Evolutionary conservation across 2,329 filamentous ascomycete species (phyloP).

Genomic region (Aspergillus versicolor): DNA sequence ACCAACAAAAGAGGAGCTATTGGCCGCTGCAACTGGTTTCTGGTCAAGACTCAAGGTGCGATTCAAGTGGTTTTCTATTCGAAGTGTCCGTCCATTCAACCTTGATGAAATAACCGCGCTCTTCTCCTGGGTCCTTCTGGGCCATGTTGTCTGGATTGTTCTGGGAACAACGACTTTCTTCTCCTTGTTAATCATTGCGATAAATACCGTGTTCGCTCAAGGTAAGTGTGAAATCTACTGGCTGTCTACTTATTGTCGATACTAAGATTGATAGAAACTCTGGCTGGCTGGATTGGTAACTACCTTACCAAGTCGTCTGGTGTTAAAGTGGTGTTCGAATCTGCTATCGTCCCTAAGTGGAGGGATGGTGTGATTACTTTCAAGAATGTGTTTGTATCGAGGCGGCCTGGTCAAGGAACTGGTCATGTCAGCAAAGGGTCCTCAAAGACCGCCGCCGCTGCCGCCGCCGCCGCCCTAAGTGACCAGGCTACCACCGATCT

Average conservation of each 20-base stretch:
- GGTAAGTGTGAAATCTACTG: constrained; percentile 51
- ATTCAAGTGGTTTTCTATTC: constrained; percentile 97
- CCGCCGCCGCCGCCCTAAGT: constrained; percentile 65
- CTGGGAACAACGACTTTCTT: constrained; percentile 97
- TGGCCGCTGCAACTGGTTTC: constrained; percentile 88
- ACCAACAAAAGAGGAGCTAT: constrained; percentile 87
- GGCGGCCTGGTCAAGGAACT: constrained; percentile 76
- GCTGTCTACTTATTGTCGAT: constrained; percentile 9
- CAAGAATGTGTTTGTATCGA: constrained; percentile 92
- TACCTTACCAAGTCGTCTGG: constrained; percentile 93
- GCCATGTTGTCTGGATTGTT: constrained; percentile 93
- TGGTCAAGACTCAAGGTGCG: constrained; percentile 86
- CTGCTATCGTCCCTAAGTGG: constrained; percentile 96
- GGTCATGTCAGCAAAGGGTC: constrained; percentile 92
- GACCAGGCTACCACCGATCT: constrained; percentile 45
- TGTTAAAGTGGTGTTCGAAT: constrained; percentile 93
- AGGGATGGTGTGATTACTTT: constrained; percentile 93
- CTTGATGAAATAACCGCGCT: constrained; percentile 95
- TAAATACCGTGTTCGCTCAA: constrained; percentile 96
- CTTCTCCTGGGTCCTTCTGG: constrained; percentile 89
- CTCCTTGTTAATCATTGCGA: constrained; percentile 81
- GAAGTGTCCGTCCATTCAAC: constrained; percentile 91
- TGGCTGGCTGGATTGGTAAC: constrained; percentile 91
- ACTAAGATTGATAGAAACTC: constrained; percentile 63
- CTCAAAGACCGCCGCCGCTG: constrained; percentile 76